Evolutionary conservation across 192 early-diverging fungal species (phyloP).

Genomic region (Dispira parvispora): DNA sequence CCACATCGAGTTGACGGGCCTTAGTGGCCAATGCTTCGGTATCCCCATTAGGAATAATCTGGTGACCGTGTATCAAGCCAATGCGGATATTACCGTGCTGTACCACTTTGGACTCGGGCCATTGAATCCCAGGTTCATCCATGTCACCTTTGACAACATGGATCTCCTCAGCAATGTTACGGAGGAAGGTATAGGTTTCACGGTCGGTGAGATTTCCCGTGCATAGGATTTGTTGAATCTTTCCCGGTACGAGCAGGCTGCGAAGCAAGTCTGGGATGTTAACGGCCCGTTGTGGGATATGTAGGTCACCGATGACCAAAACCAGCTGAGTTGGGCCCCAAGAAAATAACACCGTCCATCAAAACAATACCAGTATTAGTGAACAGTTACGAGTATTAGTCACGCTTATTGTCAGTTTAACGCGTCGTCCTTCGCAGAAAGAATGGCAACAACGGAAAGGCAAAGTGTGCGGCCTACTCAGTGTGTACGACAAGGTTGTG

Average conservation of each 20-base stretch:
- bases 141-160: slow-evolving; percentile 66
- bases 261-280: slow-evolving; percentile 86
- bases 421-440: too few relatives aligned
- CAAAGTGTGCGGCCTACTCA: too few relatives aligned
- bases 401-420: too few relatives aligned
- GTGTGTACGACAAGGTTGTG: too few relatives aligned
- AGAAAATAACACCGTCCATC: too few relatives aligned
- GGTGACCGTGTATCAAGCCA: slow-evolving; percentile 77
- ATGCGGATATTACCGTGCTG: slow-evolving; percentile 41
- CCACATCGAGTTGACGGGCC: slow-evolving; percentile 82
- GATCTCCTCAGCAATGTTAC: slow-evolving; percentile 61
- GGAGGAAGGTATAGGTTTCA: slow-evolving; percentile 76
- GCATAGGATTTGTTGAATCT: slow-evolving; percentile 89
- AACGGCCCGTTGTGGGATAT: slow-evolving; percentile 81
- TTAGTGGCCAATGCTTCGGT: slow-evolving; percentile 49
- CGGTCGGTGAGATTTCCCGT: slow-evolving; percentile 78
- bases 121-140: slow-evolving; percentile 30
- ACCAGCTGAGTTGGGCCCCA: slow-evolving; percentile 34
- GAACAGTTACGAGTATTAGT: too few relatives aligned
- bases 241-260: slow-evolving; percentile 83
- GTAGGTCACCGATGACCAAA: slow-evolving; percentile 82
- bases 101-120: slow-evolving; percentile 48
- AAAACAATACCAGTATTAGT: too few relatives aligned
- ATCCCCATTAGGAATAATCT: slow-evolving; percentile 39
- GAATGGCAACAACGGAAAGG: too few relatives aligned